Conservation (phyloP, 495 filamentous ascomycete genomes). For the Aspergillus hancockii region DNA sequence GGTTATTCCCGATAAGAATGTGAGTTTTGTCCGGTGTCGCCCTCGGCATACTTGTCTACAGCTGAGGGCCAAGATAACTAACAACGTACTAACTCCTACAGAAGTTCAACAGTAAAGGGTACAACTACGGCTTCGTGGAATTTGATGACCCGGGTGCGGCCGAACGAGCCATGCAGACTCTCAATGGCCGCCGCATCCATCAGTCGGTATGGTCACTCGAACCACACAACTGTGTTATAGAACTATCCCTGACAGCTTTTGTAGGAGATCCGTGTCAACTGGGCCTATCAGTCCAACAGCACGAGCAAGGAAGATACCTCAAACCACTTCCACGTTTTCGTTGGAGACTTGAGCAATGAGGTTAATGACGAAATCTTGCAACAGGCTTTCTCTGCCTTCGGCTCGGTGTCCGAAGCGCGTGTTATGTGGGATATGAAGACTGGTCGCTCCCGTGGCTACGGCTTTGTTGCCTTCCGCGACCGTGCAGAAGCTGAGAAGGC, state of each 20-base stretch:
- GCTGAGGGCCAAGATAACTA: neutral
- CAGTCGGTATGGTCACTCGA: slow-evolving; percentile 66
- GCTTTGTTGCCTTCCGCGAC: slow-evolving; percentile 97
- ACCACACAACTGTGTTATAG: slow-evolving; percentile 5
- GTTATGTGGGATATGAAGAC: slow-evolving; percentile 99
- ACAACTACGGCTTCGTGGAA: slow-evolving; percentile 99
- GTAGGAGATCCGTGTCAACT: slow-evolving; percentile 99
- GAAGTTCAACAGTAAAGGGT: slow-evolving; percentile 83
- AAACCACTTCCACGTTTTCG: slow-evolving; percentile 98
- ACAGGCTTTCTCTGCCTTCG: slow-evolving; percentile 96
- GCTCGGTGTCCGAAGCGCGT: slow-evolving; percentile 94
- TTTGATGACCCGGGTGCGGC: slow-evolving; percentile 97
- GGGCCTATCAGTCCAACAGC: slow-evolving; percentile 98
- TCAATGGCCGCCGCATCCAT: slow-evolving; percentile 93
- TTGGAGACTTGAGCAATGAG: slow-evolving; percentile 97
- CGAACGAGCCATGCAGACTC: slow-evolving; percentile 93
- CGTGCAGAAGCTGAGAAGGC: slow-evolving; percentile 94
- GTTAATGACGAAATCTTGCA: slow-evolving; percentile 95
- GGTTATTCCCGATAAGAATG: slow-evolving; percentile 99
- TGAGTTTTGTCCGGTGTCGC: slow-evolving; percentile 48
- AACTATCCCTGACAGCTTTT: slow-evolving; percentile 17
- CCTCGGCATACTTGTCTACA: neutral
- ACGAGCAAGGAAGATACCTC: slow-evolving; percentile 96
- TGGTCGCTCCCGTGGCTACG: slow-evolving; percentile 93
- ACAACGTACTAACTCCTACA: slow-evolving; percentile 20